A percentile compares a stretch with the other conserved stretches of the same genome.
These are phyloP conservation scores for Darksidea phi DNA, from an alignment of 495 filamentous ascomycete genomes.

Conservation along the genomic window DNA sequence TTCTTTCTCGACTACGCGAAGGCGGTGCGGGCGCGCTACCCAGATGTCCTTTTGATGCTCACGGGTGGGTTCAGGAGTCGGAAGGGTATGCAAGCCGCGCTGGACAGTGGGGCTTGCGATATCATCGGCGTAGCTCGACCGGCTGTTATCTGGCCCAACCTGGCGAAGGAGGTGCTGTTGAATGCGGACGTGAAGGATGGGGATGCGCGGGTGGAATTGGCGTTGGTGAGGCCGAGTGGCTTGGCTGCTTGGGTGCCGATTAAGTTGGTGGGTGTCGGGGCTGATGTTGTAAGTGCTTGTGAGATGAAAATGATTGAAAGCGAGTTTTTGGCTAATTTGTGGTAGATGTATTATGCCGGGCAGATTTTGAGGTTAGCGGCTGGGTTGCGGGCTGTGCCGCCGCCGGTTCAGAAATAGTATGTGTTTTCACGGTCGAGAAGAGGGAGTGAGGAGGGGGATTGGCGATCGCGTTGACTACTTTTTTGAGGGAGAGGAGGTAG, in stretches of 20 bases:
- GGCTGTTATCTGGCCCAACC: constrained; percentile 50
- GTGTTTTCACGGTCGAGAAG: no score
- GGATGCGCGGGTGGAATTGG: constrained; percentile 48
- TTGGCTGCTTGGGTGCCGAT: constrained; percentile 43
- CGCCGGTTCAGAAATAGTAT: not conserved
- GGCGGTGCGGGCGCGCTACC: constrained; percentile 48
- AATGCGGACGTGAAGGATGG: constrained; percentile 53
- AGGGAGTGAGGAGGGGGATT: no score
- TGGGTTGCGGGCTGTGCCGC: constrained; percentile 3
- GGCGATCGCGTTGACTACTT: no score
- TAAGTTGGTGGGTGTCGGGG: constrained; percentile 48
- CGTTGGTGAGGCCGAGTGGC: constrained; percentile 43
- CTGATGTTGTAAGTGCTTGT: constrained; percentile 40
- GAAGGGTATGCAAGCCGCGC: constrained; percentile 53
- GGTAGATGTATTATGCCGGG: constrained; percentile 11
- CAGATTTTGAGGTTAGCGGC: constrained; percentile 19
- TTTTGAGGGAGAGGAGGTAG: no score
- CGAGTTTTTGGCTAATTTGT: constrained; percentile 15
- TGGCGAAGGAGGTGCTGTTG: constrained; percentile 53
- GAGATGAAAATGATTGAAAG: no score
- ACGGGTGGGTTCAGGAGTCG: constrained; percentile 59
- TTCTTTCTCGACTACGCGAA: constrained; percentile 62
- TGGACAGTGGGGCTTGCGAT: constrained; percentile 56
- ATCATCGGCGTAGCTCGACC: constrained; percentile 59
- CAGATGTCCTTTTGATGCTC: constrained; percentile 51